phyloP scores from a whole-genome alignment of 306 rosid species.

The Citrullus mucosospermus region DNA sequence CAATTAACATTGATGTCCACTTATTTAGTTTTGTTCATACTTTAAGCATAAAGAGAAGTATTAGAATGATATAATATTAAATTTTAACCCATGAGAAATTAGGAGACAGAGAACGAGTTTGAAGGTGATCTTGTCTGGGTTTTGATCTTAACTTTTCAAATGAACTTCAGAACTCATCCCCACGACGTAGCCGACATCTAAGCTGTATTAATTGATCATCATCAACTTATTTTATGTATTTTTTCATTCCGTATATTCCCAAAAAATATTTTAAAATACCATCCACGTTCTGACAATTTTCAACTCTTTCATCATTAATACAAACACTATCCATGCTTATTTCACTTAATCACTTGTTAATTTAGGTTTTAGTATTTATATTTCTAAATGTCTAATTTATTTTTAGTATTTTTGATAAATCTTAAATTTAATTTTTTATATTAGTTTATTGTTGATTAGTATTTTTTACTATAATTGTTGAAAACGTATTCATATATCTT shows the following conservation, averaged over 20 bases:
- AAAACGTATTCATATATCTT: no score
- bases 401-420: no score
- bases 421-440: no score
- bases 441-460: no score
- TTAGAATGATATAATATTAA: no score
- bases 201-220: not conserved
- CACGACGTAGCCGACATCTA: conserved; percentile 2
- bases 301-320: not conserved
- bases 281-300: not conserved
- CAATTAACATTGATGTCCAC: no score
- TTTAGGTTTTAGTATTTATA: no score
- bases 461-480: no score
- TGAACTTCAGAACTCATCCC: not conserved
- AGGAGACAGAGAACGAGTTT: not conserved
- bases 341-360: not conserved
- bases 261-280: not conserved
- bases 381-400: no score
- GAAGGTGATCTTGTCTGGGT: not conserved
- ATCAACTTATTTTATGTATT: not conserved
- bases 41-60: no score
- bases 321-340: not conserved
- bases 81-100: not conserved
- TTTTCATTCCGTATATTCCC: conserved; percentile 2
- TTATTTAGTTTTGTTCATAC: no score
- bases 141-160: not conserved